Evolutionary conservation across 2,329 filamentous ascomycete species (phyloP).

Genomic region (Aspergillus sojae): DNA sequence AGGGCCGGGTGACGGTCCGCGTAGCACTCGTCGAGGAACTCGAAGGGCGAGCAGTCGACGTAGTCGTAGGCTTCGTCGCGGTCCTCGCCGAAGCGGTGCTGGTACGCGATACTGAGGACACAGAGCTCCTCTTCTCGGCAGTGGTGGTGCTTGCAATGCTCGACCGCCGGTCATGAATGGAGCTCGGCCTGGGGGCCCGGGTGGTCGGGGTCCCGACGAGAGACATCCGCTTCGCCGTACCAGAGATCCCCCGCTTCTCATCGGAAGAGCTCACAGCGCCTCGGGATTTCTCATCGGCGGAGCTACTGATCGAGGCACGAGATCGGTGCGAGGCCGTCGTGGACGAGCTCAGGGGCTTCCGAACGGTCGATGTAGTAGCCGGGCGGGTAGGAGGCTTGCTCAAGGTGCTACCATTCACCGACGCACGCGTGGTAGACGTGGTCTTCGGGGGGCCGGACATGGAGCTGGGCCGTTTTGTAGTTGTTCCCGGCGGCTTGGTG

Average conservation of each 20-base stretch:
- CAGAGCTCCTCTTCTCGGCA: slow-evolving; percentile 32
- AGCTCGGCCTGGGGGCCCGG: slow-evolving; percentile 37
- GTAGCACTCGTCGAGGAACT: slow-evolving; percentile 26
- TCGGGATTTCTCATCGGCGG: slow-evolving; percentile 46
- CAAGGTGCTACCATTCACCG: slow-evolving; percentile 40
- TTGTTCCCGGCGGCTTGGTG: slow-evolving; percentile 39
- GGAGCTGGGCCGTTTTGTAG: slow-evolving; percentile 41
- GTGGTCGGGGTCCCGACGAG: slow-evolving; percentile 42
- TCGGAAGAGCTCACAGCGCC: slow-evolving; percentile 48
- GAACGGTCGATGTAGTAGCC: slow-evolving; percentile 32
- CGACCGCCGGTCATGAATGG: slow-evolving; percentile 40
- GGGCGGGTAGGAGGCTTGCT: slow-evolving; percentile 51
- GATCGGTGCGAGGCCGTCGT: slow-evolving; percentile 44
- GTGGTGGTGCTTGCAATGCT: slow-evolving; percentile 40
- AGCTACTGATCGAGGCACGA: slow-evolving; percentile 47
- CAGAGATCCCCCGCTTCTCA: slow-evolving; percentile 46
- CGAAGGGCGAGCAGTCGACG: slow-evolving; percentile 24
- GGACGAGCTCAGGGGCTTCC: slow-evolving; percentile 40
- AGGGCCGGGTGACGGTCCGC: slow-evolving; percentile 22
- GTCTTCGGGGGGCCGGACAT: slow-evolving; percentile 34
- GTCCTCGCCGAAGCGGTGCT: slow-evolving; percentile 30
- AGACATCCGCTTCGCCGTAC: slow-evolving; percentile 49
- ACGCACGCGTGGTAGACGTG: slow-evolving; percentile 30
- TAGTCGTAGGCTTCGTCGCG: slow-evolving; percentile 24
- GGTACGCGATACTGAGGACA: slow-evolving; percentile 22